Percentiles rank a stretch among this genome's conserved stretches.
phyloP scores from a whole-genome alignment of 225 moss, liverwort and hornwort species.

The Sphagnum contortum region DNA sequence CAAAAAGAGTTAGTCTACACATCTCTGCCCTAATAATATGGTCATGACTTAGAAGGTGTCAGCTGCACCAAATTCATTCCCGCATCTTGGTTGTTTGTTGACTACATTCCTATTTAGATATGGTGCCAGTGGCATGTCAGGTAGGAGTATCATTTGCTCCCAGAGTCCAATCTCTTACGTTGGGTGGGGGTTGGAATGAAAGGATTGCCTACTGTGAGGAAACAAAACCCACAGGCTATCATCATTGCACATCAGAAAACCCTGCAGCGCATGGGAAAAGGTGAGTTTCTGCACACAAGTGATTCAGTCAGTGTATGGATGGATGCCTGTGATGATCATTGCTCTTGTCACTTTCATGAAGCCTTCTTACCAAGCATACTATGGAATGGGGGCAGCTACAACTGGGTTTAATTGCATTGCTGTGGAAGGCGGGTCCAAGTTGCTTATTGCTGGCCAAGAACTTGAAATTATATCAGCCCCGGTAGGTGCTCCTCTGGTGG shows the following conservation, averaged over 20 bases:
- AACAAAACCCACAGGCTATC: constrained; percentile 65
- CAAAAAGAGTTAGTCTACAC: background rate
- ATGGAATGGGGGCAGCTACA: constrained; percentile 43
- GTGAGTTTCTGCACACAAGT: constrained; percentile 10
- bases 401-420: constrained; percentile 65
- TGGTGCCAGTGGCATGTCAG: no score
- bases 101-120: no score
- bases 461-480: constrained; percentile 80
- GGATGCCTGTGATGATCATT: background rate
- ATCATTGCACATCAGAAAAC: constrained; percentile 82
- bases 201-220: constrained; percentile 65
- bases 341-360: background rate
- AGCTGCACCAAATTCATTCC: no score
- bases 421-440: constrained; percentile 66
- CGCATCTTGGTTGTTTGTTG: no score
- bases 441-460: constrained; percentile 77
- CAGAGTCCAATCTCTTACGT: no score
- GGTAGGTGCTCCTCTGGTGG: constrained; percentile 20
- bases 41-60: no score
- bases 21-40: background rate
- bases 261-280: constrained; percentile 79
- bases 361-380: constrained; percentile 7
- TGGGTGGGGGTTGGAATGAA: no score
- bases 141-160: no score
- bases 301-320: background rate